Percentiles rank a stretch among this genome's conserved stretches.
Conservation (phyloP, 371 early-diverging fungal genomes). For the Rhizopus sp. region DNA sequence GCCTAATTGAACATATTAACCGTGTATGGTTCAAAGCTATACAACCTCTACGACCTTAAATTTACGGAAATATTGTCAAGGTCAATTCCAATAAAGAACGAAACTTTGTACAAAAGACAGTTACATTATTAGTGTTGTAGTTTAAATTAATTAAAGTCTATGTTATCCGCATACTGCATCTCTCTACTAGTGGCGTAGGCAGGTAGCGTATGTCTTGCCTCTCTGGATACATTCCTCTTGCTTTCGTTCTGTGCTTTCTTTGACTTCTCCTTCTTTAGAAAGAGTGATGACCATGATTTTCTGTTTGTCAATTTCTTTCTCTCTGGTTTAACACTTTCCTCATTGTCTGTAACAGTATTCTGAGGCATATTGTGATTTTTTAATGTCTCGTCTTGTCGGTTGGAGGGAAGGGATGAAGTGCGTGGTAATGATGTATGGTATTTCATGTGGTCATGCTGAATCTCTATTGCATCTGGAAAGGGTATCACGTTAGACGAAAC, state of each 20-base stretch:
- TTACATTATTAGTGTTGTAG: too few species aligned
- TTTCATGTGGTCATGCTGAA: background rate
- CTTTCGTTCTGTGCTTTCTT: constrained; percentile 10
- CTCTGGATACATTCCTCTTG: constrained; percentile 14
- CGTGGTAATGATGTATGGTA: background rate
- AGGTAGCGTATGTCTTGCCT: too few species aligned
- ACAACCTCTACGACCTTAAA: too few species aligned
- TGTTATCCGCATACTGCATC: too few species aligned
- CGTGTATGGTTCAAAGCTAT: too few species aligned
- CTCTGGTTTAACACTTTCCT: background rate
- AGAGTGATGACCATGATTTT: constrained; percentile 23
- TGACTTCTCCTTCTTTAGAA: constrained; percentile 21
- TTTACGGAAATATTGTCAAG: too few species aligned
- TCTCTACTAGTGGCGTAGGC: too few species aligned
- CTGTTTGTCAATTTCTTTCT: constrained; percentile 11
- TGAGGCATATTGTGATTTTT: constrained; percentile 3
- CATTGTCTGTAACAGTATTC: background rate
- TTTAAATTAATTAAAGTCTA: too few species aligned
- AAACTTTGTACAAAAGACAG: too few species aligned
- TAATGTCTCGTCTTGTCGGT: background rate
- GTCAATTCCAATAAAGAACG: too few species aligned
- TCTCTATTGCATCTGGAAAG: background rate
- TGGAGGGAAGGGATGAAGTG: background rate
- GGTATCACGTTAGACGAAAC: background rate
- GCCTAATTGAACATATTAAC: too few species aligned